Conservation (phyloP, 345 rosid species). For the Microthlaspi erraticum region DNA sequence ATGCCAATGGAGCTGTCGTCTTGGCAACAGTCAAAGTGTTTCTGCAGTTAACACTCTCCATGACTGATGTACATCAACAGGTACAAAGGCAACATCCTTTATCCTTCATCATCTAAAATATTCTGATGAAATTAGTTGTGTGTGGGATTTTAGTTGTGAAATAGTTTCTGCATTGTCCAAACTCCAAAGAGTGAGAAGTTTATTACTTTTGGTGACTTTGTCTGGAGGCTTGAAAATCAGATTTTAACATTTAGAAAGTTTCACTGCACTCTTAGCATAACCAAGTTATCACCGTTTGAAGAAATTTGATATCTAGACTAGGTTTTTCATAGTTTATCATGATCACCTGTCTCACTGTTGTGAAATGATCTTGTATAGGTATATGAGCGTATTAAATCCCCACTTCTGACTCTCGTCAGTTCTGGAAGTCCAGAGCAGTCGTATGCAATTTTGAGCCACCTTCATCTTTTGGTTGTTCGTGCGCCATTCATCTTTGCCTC, state of each 20-base stretch:
- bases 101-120: slow-evolving; percentile 1
- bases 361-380: slow-evolving; percentile 58
- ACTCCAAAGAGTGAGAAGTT: slow-evolving; percentile 4
- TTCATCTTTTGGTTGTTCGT: slow-evolving; percentile 97
- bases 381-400: slow-evolving; percentile 98
- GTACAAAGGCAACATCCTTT: slow-evolving; percentile 46
- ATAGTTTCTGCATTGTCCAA: slow-evolving; percentile 2
- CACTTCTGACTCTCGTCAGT: slow-evolving; percentile 91
- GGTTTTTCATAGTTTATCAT: slow-evolving; percentile 2
- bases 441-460: slow-evolving; percentile 94
- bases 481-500: slow-evolving; percentile 90
- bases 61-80: slow-evolving; percentile 99
- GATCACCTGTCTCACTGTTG: slow-evolving; percentile 32
- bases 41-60: slow-evolving; percentile 84
- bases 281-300: slow-evolving; percentile 2
- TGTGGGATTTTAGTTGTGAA: not conserved
- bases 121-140: slow-evolving; percentile 18
- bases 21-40: slow-evolving; percentile 88
- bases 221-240: slow-evolving; percentile 28
- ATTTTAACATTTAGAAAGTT: not conserved
- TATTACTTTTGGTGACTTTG: not conserved
- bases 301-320: slow-evolving; percentile 19
- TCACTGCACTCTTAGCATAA: not conserved
- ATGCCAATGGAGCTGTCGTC: slow-evolving; percentile 99
- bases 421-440: slow-evolving; percentile 99